A percentile compares a stretch with the other conserved stretches of the same genome.
phyloP scores from a whole-genome alignment of 345 rosid genomes.

The Draba incana region DNA sequence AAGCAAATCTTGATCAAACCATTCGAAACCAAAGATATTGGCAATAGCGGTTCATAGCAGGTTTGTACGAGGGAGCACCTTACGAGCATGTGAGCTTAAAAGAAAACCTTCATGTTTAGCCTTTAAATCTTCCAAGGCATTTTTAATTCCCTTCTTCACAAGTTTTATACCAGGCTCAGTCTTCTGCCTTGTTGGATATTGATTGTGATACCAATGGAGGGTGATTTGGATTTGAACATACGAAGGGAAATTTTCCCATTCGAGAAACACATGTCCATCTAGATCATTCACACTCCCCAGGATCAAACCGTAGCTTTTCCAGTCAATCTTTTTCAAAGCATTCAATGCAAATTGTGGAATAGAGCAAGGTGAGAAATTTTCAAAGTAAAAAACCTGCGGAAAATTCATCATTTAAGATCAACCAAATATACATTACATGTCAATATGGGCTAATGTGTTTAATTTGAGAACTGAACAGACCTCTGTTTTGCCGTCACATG shows the following conservation, averaged over 20 bases:
- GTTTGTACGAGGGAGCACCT: slow-evolving; percentile 48
- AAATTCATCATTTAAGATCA: slow-evolving; percentile 15
- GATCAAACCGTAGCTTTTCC: slow-evolving; percentile 86
- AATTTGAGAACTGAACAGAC: slow-evolving; percentile 40
- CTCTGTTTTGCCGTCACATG: slow-evolving; percentile 64
- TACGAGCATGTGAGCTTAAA: slow-evolving; percentile 69
- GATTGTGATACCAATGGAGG: slow-evolving; percentile 68
- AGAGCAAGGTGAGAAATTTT: slow-evolving; percentile 66
- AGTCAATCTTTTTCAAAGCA: slow-evolving; percentile 67
- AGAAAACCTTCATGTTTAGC: slow-evolving; percentile 69
- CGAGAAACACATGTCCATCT: slow-evolving; percentile 51
- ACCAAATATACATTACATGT: slow-evolving; percentile 11
- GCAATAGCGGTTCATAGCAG: not conserved
- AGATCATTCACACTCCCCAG: slow-evolving; percentile 51
- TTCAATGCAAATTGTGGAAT: slow-evolving; percentile 52
- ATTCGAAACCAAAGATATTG: slow-evolving; percentile 1
- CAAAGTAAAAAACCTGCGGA: slow-evolving; percentile 73
- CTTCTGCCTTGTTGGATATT: slow-evolving; percentile 65
- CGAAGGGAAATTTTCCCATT: slow-evolving; percentile 76
- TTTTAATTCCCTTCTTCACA: slow-evolving; percentile 61
- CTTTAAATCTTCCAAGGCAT: slow-evolving; percentile 81
- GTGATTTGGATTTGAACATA: slow-evolving; percentile 55
- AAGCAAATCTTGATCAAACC: slow-evolving; percentile 5
- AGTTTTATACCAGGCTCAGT: slow-evolving; percentile 51
- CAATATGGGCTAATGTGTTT: not conserved